Conservation (phyloP, 495 filamentous ascomycete genomes). For the Immersiella caudata region DNA sequence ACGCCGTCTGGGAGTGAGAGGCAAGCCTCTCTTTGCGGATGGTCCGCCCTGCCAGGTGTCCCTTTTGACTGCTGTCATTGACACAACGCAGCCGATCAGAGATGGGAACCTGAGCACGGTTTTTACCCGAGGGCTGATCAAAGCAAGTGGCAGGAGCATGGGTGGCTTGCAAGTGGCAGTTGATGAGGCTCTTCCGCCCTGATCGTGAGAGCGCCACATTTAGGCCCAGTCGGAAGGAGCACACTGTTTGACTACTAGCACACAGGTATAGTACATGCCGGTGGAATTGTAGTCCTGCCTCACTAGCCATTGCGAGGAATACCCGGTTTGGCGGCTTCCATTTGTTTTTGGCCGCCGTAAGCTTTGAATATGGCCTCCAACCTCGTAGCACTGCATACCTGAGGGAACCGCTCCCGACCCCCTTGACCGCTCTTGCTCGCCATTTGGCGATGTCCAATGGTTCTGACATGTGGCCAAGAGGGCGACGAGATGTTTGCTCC, state of each 20-base stretch:
- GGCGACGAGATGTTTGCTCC: background rate
- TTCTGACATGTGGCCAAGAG: constrained; percentile 16
- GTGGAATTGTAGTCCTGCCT: background rate
- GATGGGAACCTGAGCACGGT: constrained; percentile 6
- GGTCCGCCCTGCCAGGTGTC: background rate
- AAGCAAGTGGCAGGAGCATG: background rate
- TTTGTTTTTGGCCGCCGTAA: background rate
- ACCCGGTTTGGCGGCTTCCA: background rate
- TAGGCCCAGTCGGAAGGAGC: background rate
- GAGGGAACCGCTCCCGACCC: background rate
- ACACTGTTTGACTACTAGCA: background rate
- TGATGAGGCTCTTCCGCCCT: constrained; percentile 18
- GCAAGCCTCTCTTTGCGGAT: too few relatives aligned
- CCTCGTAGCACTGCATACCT: constrained; percentile 1
- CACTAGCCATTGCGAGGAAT: background rate
- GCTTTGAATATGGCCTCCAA: background rate
- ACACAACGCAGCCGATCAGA: background rate
- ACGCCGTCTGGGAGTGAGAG: background rate
- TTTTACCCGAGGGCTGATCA: constrained; percentile 8
- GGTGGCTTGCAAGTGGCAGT: constrained; percentile 6
- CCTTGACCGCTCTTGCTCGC: background rate
- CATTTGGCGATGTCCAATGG: constrained; percentile 16
- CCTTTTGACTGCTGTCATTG: background rate
- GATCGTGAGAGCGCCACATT: too few relatives aligned
- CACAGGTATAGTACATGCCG: background rate